Conservation (phyloP, 106 monocot genomes). For the Posidonia australis region DNA sequence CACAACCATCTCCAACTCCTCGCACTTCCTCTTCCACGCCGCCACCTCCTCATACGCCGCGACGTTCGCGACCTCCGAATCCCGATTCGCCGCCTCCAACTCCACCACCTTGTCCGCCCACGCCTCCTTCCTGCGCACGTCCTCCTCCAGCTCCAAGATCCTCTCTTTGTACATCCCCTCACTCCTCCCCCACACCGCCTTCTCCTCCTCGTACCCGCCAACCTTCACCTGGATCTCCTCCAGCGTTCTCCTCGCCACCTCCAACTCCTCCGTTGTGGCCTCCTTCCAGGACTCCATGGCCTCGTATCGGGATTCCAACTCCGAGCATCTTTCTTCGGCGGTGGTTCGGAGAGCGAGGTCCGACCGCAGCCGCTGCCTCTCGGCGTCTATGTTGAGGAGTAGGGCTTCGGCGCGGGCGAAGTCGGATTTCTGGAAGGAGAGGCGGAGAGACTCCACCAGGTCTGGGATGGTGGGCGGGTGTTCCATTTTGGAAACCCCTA, state of each 20-base stretch:
- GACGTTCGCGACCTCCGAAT: background rate
- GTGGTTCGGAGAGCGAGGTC: background rate
- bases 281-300: no score
- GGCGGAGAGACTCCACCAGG: no score
- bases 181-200: background rate
- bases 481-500: no score
- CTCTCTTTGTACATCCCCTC: no score
- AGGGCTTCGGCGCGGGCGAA: no score
- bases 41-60: background rate
- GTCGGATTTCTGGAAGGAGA: no score
- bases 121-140: no score
- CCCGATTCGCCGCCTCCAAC: slow-evolving; percentile 11
- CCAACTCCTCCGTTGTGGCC: background rate
- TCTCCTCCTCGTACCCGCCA: background rate
- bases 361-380: background rate
- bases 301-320: no score
- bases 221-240: background rate
- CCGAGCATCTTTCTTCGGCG: background rate
- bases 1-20: no score
- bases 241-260: background rate
- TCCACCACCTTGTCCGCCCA: background rate
- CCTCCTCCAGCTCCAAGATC: no score
- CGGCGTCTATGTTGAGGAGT: no score
- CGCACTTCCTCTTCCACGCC: background rate
- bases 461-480: no score